Percentiles rank a stretch among this genome's conserved stretches.
Conservation (phyloP, 306 rosid species). For the Inga leiocalycina region DNA sequence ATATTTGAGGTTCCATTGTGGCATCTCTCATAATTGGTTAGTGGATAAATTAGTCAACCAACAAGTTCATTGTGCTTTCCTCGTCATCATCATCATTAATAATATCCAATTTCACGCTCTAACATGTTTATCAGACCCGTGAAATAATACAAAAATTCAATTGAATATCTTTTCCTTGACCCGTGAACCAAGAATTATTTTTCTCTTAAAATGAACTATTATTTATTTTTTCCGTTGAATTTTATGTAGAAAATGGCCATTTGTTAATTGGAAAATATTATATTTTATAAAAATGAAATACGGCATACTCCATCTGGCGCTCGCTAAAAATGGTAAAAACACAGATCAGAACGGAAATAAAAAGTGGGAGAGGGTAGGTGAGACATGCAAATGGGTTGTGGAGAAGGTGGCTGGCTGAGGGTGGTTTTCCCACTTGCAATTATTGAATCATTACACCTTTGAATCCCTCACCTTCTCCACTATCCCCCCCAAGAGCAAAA, state of each 20-base stretch:
- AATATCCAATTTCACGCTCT: background rate
- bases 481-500: background rate
- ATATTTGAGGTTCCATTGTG: background rate
- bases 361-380: background rate
- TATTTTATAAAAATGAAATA: too few species aligned
- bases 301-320: too few species aligned
- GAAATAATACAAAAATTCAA: background rate
- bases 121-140: background rate
- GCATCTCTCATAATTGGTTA: background rate
- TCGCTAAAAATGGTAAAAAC: too few species aligned
- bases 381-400: background rate
- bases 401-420: background rate
- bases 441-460: background rate
- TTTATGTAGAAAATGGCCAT: background rate
- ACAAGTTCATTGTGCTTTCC: background rate
- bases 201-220: background rate
- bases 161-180: background rate
- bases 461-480: background rate
- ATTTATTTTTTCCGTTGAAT: background rate
- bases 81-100: background rate
- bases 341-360: too few species aligned
- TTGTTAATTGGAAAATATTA: background rate
- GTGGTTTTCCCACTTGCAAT: background rate
- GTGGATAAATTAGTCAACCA: background rate
- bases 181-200: background rate